These are phyloP conservation scores for Diatrype stigma DNA, from an alignment of 2,329 filamentous ascomycete species.

Conservation along the genomic window DNA sequence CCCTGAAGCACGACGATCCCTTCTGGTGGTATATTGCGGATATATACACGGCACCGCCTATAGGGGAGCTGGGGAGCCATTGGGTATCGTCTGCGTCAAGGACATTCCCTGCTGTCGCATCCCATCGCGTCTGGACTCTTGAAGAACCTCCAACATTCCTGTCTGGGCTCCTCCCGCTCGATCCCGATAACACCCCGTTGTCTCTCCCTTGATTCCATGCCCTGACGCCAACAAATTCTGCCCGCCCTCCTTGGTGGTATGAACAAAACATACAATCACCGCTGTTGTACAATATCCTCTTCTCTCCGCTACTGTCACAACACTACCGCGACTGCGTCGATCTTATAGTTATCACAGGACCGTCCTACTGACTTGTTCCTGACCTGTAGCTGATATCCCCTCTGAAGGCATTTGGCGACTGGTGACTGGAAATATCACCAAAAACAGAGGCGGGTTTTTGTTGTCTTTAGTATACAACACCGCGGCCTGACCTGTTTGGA, in stretches of 20 bases:
- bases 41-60: background rate
- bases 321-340: background rate
- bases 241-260: background rate
- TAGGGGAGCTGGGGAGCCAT: too few species aligned
- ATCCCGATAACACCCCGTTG: background rate
- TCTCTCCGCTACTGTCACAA: background rate
- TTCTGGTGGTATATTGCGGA: constrained; percentile 7
- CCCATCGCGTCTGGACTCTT: constrained; percentile 1
- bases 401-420: background rate
- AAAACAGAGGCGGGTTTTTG: background rate
- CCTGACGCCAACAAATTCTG: background rate
- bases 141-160: constrained; percentile 25
- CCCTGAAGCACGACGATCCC: constrained; percentile 2
- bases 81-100: constrained; percentile 15
- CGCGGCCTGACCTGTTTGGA: background rate
- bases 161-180: constrained; percentile 14
- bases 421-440: background rate
- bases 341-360: background rate
- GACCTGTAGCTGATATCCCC: background rate
- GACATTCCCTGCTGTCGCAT: constrained; percentile 12
- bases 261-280: background rate
- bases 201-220: background rate
- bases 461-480: background rate
- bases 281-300: background rate
- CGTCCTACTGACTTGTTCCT: background rate